phyloP scores from a whole-genome alignment of 345 rosid species.

The Lenwebbia sp. region DNA sequence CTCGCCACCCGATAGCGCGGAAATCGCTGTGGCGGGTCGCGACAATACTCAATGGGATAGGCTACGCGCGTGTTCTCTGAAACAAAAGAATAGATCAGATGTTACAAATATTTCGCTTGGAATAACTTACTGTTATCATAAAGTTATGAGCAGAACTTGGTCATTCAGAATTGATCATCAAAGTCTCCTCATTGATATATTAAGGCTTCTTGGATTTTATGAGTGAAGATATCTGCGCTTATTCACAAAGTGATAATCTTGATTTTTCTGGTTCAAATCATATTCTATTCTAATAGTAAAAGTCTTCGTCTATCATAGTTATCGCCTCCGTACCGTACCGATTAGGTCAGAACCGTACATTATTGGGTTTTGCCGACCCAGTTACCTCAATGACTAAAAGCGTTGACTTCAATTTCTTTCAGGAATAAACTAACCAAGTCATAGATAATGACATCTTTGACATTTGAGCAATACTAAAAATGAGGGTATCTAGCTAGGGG shows the following conservation, averaged over 20 bases:
- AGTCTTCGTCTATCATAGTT: not conserved
- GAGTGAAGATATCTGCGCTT: not conserved
- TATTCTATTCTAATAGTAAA: not conserved
- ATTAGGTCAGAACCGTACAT: not conserved
- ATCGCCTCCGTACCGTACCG: not conserved
- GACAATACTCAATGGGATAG: constrained; percentile 83
- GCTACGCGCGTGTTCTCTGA: constrained; percentile 93
- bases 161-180: not conserved
- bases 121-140: not conserved
- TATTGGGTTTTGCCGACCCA: not conserved
- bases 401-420: not conserved
- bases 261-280: not conserved
- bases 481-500: not conserved
- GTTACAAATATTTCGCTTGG: not conserved
- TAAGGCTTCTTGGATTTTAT: not conserved
- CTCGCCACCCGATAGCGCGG: too few relatives aligned
- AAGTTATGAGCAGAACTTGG: not conserved
- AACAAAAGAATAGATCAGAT: not conserved
- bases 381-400: not conserved
- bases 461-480: not conserved
- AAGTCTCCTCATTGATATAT: not conserved
- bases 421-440: not conserved
- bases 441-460: not conserved
- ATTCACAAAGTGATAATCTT: not conserved
- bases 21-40: too few relatives aligned